Base-by-base conservation (phyloP, 2,329 filamentous ascomycete genomes). In the Lachnellula occidentalis region DNA sequence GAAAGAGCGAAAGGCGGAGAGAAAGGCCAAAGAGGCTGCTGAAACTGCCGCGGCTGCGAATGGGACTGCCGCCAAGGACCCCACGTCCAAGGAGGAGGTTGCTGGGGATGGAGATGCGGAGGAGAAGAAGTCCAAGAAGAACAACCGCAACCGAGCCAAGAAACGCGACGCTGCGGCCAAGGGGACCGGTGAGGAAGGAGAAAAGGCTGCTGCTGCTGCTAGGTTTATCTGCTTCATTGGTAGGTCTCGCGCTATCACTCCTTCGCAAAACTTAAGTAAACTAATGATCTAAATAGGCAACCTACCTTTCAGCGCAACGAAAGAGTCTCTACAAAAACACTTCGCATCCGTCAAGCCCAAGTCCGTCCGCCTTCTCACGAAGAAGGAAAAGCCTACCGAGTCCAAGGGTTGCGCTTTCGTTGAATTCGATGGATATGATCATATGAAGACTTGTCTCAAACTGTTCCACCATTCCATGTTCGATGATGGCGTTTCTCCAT, bases 391-490 rank as follows among this genome's bases (percentile, higher is more conserved):
- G 60, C 78, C 80, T 12, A 77, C 76, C 52, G 82, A 84, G 61
- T 86, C 82, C 66, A 86, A 86, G 62, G 89, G 90, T 36, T 87
- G 88, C 65, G 90, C 89, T 5, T 95, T 96, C 71, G 77, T 97
- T 64, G 92, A 97, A 72, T 97, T 96, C 69, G 84, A 84, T 60
- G 80, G 84, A 62, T 95, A 86, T 73, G 88, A 92, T 72, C 83
- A 87, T 68, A 95, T 96, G 90, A 88, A 95, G 77, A 94, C 90
- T 34, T 95, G 90, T 68, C 78, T 97, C 57, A 89, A 92, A 72
- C 83, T 90, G 60, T 92, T 92, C 73, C 92, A 97, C 73, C 92
- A 96, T 74, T 87, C 83, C 56, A 79, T 79, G 60, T 95, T 96
- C 69, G 72, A 77, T 69, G 76, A 85, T 71, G 74, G 76, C 59